Evolutionary conservation across 2,329 filamentous ascomycete species (phyloP).

Genomic region (Fusarium devonianum): DNA sequence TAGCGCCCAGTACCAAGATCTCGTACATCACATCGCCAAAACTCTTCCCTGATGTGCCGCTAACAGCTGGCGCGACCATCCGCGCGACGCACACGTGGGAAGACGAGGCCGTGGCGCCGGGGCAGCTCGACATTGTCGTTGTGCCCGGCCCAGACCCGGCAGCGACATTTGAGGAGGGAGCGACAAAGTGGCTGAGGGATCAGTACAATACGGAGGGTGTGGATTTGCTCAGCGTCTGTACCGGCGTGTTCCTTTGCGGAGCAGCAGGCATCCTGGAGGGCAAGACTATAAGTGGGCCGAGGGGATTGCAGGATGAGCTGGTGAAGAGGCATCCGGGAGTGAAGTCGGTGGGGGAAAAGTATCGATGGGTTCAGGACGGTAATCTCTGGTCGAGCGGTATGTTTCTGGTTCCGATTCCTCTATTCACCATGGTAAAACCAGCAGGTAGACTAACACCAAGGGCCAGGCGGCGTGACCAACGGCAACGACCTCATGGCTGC

Average conservation of each 20-base stretch:
- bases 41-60: conserved; percentile 46
- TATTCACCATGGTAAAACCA: no score
- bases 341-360: conserved; percentile 54
- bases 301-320: conserved; percentile 52
- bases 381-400: conserved; percentile 63
- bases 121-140: conserved; percentile 58
- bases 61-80: conserved; percentile 52
- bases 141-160: conserved; percentile 59
- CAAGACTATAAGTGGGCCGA: conserved; percentile 55
- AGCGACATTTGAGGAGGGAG: conserved; percentile 42
- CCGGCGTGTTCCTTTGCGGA: conserved; percentile 57
- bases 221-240: conserved; percentile 61
- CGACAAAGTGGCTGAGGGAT: conserved; percentile 52
- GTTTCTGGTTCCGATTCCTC: conserved; percentile 31
- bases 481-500: conserved; percentile 63
- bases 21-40: conserved; percentile 55
- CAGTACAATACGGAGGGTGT: conserved; percentile 50
- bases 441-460: conserved; percentile 1
- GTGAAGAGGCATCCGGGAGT: conserved; percentile 48
- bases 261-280: conserved; percentile 57
- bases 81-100: conserved; percentile 53
- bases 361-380: conserved; percentile 60
- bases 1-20: conserved; percentile 54
- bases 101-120: conserved; percentile 57
- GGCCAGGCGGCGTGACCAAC: conserved; percentile 60